A percentile compares a stretch with the other conserved stretches of the same genome.
Conservation (phyloP, 495 filamentous ascomycete species). For the Aspergillus sparsus region DNA sequence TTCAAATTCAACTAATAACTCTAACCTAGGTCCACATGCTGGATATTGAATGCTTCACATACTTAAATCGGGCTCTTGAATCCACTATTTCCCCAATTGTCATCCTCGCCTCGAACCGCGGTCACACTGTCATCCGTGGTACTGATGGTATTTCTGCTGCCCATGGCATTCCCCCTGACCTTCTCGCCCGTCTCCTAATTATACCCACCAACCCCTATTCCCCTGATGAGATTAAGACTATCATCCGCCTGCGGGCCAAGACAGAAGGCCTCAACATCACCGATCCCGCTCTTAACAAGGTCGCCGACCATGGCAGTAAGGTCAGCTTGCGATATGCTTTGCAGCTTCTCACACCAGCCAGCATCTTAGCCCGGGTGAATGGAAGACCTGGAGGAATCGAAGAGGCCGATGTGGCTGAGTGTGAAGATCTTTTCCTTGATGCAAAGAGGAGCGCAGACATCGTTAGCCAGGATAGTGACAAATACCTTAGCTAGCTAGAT, state of each 20-base stretch:
- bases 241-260: conserved; percentile 77
- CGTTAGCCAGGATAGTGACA: conserved; percentile 62
- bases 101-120: conserved; percentile 94
- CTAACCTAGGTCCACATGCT: conserved; percentile 86
- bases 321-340: conserved; percentile 90
- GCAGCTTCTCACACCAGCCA: conserved; percentile 87
- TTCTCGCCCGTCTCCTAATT: conserved; percentile 89
- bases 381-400: conserved; percentile 72
- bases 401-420: conserved; percentile 81
- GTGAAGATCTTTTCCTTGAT: conserved; percentile 87
- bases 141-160: conserved; percentile 80
- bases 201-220: conserved; percentile 88
- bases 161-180: conserved; percentile 90
- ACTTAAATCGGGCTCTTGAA: conserved; percentile 95
- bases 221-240: conserved; percentile 82
- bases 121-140: conserved; percentile 84
- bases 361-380: conserved; percentile 67
- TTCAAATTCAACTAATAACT: conserved; percentile 4
- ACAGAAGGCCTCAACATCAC: conserved; percentile 79
- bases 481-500: conserved; percentile 53
- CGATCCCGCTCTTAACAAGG: conserved; percentile 79
- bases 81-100: conserved; percentile 92
- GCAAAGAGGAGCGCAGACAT: conserved; percentile 78
- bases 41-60: conserved; percentile 98
- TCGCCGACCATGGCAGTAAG: conserved; percentile 79